These are phyloP conservation scores for Aciculoconidium aculeatum DNA, from an alignment of 805 yeast genomes.

Conservation along the genomic window DNA sequence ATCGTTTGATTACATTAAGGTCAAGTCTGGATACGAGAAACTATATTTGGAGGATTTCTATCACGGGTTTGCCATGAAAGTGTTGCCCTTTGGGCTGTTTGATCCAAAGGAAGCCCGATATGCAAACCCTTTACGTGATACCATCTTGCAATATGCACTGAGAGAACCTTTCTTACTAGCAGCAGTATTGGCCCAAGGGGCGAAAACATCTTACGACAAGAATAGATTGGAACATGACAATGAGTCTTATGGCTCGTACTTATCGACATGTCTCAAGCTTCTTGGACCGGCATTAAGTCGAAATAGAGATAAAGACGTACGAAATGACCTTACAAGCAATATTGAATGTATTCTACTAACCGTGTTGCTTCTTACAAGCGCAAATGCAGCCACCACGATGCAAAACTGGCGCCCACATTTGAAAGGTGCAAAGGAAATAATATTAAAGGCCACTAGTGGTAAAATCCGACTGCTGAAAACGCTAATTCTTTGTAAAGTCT, in stretches of 20 bases:
- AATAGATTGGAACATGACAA: slow-evolving; percentile 48
- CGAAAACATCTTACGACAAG: slow-evolving; percentile 44
- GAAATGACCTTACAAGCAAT: slow-evolving; percentile 29
- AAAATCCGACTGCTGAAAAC: slow-evolving; percentile 30
- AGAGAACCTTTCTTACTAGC: slow-evolving; percentile 58
- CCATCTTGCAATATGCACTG: slow-evolving; percentile 52
- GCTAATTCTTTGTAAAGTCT: slow-evolving; percentile 47
- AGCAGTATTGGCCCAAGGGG: slow-evolving; percentile 72
- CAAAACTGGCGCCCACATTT: slow-evolving; percentile 63
- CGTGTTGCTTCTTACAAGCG: slow-evolving; percentile 58
- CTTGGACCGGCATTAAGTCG: slow-evolving; percentile 40
- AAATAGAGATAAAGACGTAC: slow-evolving; percentile 13
- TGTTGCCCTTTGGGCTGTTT: slow-evolving; percentile 34
- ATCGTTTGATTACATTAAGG: slow-evolving; percentile 24
- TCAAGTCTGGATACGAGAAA: slow-evolving; percentile 22
- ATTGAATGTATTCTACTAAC: slow-evolving; percentile 66
- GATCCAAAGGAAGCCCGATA: slow-evolving; percentile 20
- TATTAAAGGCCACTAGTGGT: slow-evolving; percentile 43
- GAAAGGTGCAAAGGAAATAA: slow-evolving; percentile 56
- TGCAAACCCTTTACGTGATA: slow-evolving; percentile 55
- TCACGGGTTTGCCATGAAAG: slow-evolving; percentile 30
- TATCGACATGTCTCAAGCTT: slow-evolving; percentile 55
- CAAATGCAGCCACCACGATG: slow-evolving; percentile 48
- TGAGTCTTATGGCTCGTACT: slow-evolving; percentile 55
- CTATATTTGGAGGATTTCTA: slow-evolving; percentile 34